A percentile compares a stretch with the other conserved stretches of the same genome.
Conservation (phyloP, 805 yeast species). For the Saccharomyces paradoxus region DNA sequence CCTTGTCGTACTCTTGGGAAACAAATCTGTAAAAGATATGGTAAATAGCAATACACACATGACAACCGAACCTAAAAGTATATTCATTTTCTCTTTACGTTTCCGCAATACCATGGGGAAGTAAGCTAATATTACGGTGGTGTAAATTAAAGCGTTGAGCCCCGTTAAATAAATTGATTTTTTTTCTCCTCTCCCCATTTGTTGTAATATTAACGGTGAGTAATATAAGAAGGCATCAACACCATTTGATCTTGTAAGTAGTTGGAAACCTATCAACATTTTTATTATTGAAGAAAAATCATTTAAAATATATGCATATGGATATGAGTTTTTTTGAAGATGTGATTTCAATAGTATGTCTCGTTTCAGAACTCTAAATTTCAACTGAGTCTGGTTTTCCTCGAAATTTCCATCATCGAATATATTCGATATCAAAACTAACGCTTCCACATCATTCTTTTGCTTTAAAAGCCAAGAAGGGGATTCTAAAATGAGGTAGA, state of each 20-base stretch:
- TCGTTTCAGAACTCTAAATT: background rate
- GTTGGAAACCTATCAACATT: conserved; percentile 68
- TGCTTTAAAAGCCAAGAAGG: conserved; percentile 87
- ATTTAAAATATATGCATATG: conserved; percentile 67
- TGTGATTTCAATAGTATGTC: conserved; percentile 30
- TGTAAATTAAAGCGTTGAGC: conserved; percentile 53
- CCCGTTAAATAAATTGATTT: conserved; percentile 90
- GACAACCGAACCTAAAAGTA: conserved; percentile 66
- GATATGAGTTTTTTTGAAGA: conserved; percentile 76
- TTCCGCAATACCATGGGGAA: background rate
- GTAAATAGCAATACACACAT: conserved; percentile 66
- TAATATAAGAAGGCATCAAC: conserved; percentile 88
- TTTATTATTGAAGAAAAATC: conserved; percentile 6
- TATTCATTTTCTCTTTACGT: conserved; percentile 39
- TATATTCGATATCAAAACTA: conserved; percentile 75
- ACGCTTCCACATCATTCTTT: conserved; percentile 73
- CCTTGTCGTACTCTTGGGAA: background rate
- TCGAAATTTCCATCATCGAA: conserved; percentile 59
- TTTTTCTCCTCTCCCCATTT: conserved; percentile 90
- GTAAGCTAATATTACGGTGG: conserved; percentile 56
- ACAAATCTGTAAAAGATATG: conserved; percentile 53
- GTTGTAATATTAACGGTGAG: conserved; percentile 89
- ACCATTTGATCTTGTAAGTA: conserved; percentile 91
- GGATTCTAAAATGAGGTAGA: conserved; percentile 61
- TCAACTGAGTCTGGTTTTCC: background rate